Evolutionary conservation across 1,284 basidiomycete genomes (phyloP).

Genomic region (Peniophora sp.): DNA sequence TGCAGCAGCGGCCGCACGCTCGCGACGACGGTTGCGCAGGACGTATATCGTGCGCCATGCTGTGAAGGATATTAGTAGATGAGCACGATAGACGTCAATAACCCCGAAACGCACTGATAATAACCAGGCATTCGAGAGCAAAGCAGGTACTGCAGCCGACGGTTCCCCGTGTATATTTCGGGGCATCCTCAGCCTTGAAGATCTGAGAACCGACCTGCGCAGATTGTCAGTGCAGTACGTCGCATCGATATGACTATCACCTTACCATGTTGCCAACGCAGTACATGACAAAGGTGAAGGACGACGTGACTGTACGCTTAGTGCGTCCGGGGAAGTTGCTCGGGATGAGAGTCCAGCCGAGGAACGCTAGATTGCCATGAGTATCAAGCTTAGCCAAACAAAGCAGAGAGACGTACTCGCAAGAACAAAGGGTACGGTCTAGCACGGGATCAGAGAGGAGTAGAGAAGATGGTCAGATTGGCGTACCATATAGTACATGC

Average conservation of each 20-base stretch:
- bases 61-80: neutral
- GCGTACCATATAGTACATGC: neutral
- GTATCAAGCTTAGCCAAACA: too few species aligned
- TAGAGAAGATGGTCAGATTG: too few species aligned
- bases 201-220: constrained; percentile 10
- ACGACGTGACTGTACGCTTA: constrained; percentile 13
- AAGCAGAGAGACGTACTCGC: neutral
- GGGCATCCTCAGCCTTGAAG: constrained; percentile 10
- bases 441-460: too few species aligned
- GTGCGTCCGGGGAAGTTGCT: constrained; percentile 12
- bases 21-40: constrained; percentile 9
- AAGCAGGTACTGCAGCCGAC: constrained; percentile 8
- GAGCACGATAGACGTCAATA: neutral
- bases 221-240: too few species aligned
- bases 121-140: constrained; percentile 7
- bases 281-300: constrained; percentile 12
- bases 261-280: constrained; percentile 10
- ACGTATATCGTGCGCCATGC: constrained; percentile 9
- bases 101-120: neutral
- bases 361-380: constrained; percentile 1
- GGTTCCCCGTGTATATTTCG: constrained; percentile 6
- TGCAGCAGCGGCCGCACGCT: constrained; percentile 1
- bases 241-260: too few species aligned
- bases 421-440: constrained; percentile 8
- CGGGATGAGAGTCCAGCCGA: constrained; percentile 11